Conservation (phyloP, 1,139 yeast genomes). For the Debaryomycetaceae sp. region DNA sequence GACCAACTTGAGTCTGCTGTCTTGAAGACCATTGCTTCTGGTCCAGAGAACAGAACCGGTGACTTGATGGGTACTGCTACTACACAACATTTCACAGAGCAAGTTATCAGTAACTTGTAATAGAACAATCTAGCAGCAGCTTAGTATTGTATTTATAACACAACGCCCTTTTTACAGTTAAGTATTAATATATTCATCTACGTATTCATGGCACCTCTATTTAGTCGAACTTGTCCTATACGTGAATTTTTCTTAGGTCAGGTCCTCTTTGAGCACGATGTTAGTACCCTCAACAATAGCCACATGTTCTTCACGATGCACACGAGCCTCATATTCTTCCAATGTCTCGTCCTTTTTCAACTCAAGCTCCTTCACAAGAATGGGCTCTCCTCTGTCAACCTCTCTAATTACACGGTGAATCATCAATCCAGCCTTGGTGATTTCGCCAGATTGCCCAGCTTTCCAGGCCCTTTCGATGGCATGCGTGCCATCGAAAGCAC, state of each 20-base stretch:
- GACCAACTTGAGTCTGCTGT: slow-evolving; percentile 85
- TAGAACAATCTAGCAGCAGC: background rate
- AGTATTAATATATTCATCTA: background rate
- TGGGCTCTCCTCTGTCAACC: slow-evolving; percentile 90
- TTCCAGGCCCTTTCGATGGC: slow-evolving; percentile 96
- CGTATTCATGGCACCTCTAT: background rate
- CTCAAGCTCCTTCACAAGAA: slow-evolving; percentile 74
- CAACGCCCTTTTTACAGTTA: background rate
- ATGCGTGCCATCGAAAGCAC: slow-evolving; percentile 94
- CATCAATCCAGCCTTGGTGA: slow-evolving; percentile 90
- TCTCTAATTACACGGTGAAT: slow-evolving; percentile 91
- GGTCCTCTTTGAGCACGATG: slow-evolving; percentile 49
- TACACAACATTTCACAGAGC: slow-evolving; percentile 84
- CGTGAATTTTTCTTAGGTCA: background rate
- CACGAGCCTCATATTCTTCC: slow-evolving; percentile 76
- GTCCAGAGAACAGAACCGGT: slow-evolving; percentile 89
- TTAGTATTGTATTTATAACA: background rate
- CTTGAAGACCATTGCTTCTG: slow-evolving; percentile 88
- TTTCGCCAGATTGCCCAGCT: slow-evolving; percentile 81
- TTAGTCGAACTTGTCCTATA: too few species aligned
- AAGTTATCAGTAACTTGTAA: slow-evolving; percentile 47
- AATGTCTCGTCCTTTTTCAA: slow-evolving; percentile 68
- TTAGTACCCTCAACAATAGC: slow-evolving; percentile 92
- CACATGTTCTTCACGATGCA: slow-evolving; percentile 79
- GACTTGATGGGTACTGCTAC: slow-evolving; percentile 93